Evolutionary conservation across 2,329 filamentous ascomycete genomes (phyloP), one percentile per base, ranked within the genome.

Genomic region (Colletotrichum phormii): DNA sequence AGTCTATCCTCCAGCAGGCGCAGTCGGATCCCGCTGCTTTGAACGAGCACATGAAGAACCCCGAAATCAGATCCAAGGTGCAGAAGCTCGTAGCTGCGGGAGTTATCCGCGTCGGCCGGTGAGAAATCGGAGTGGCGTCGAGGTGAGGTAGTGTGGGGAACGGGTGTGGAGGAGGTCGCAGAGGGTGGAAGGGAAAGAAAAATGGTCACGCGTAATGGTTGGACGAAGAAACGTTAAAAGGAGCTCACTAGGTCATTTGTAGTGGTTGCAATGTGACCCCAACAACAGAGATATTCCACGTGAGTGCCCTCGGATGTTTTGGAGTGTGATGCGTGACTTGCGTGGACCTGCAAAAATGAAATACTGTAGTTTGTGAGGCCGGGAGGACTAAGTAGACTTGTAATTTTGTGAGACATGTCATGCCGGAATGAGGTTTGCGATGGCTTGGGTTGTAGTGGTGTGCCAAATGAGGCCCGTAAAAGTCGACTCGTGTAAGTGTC

Each of bases 41-140:
- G 75, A 93, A 97, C 81, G 96, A 99, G 83, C 97, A 99, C 84
- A 98, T 99, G 94, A 94, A 92, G 87, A 99, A 98, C 86, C 90
- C 95, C 0, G 89, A 88, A 71, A 94, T 99, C 77, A 89, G 92
- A 73, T 90, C 90, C 78, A 98, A 98, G 89, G 93, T 99, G 76
- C 95, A 98, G 88, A 98, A 98, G 86, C 86, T 98, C 78, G 92
- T 98, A 76, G 95, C 95, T 67, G 95, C 96, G 55, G 95, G 97
- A 80, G 95, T 98, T 15, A 98, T 98, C 78, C 91, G 94, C 55
- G 88, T 96, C 76, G 93, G 94, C 35, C 82, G 83, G 74, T 84
- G 78, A 49, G 31, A n/a, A 22, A 54, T 22, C 37, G 24, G 33
- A 22, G 37, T 42, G 24, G 42, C 51, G 67, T 29, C 9, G 18